These are phyloP conservation scores for Allomyces macrogynus DNA, from an alignment of 192 early-diverging fungal species.

Conservation along the genomic window DNA sequence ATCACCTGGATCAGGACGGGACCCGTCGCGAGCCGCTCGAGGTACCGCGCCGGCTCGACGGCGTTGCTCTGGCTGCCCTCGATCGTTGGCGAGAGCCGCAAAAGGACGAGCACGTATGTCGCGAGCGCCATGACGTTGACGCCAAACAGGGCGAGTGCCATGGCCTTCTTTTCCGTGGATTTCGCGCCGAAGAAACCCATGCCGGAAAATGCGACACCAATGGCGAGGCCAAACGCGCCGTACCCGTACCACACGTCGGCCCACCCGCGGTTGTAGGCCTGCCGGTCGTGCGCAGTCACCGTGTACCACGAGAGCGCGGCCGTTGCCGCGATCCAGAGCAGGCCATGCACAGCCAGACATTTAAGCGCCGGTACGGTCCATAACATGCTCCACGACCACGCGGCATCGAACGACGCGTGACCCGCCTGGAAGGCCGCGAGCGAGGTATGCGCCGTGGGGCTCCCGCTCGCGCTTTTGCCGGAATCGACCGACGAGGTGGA, in stretches of 20 bases:
- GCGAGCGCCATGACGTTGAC: conserved; percentile 3
- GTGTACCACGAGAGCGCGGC: conserved; percentile 2
- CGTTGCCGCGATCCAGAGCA: conserved; percentile 6
- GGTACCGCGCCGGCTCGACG: conserved; percentile 5
- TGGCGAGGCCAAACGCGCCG: conserved; percentile 5
- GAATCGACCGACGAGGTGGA: no score
- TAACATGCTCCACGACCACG: neutral
- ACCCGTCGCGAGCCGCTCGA: conserved; percentile 12
- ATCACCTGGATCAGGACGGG: conserved; percentile 12
- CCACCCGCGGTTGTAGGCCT: conserved; percentile 9
- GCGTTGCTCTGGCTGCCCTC: conserved; percentile 4
- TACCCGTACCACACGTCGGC: conserved; percentile 11
- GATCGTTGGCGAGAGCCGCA: conserved; percentile 7
- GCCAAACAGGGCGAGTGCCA: conserved; percentile 5
- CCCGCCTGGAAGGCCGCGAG: no score
- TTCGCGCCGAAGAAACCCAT: conserved; percentile 8
- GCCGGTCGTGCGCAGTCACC: conserved; percentile 5
- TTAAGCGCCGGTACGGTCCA: neutral
- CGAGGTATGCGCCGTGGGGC: no score
- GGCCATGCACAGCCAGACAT: conserved; percentile 8
- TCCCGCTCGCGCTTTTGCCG: no score
- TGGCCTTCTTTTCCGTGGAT: conserved; percentile 5
- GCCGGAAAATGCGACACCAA: conserved; percentile 7
- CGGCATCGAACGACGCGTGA: no score
- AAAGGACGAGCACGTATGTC: conserved; percentile 6